A percentile compares a stretch with the other conserved stretches of the same genome.
Evolutionary conservation across 1,284 basidiomycete species (phyloP).

Genomic region (Xerocomus nothofagi): DNA sequence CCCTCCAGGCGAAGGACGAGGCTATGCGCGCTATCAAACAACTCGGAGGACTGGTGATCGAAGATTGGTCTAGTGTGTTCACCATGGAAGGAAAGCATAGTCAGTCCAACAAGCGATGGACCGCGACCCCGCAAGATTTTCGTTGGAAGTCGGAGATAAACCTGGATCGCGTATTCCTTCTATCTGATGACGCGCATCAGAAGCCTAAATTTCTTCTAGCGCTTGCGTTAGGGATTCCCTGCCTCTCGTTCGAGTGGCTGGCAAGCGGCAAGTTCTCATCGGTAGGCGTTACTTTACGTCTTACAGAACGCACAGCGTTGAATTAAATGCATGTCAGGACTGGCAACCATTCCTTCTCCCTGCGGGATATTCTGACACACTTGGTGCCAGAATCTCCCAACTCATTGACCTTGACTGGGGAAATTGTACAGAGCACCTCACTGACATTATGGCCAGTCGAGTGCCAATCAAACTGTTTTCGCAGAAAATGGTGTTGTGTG

Average conservation of each 20-base stretch:
- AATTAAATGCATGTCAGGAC: constrained; percentile 35
- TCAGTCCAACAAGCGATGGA: constrained; percentile 51
- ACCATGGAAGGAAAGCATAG: constrained; percentile 51
- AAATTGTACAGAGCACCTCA: constrained; percentile 49
- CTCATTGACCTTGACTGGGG: constrained; percentile 74
- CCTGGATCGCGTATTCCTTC: constrained; percentile 63
- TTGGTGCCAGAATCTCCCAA: constrained; percentile 62
- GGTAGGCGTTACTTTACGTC: constrained; percentile 23
- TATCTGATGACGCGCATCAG: constrained; percentile 62
- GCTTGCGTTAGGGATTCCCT: constrained; percentile 83
- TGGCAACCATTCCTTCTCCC: constrained; percentile 70
- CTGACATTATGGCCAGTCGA: constrained; percentile 54
- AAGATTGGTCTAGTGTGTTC: constrained; percentile 69
- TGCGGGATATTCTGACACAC: constrained; percentile 59
- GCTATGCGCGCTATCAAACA: constrained; percentile 47
- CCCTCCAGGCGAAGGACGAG: constrained; percentile 37
- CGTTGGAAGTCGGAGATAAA: constrained; percentile 41
- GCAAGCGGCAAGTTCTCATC: constrained; percentile 38
- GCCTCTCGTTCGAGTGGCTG: constrained; percentile 66
- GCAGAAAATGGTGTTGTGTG: constrained; percentile 52
- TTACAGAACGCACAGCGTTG: neutral
- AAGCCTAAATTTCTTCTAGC: constrained; percentile 82
- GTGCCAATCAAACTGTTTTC: constrained; percentile 58
- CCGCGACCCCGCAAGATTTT: constrained; percentile 47
- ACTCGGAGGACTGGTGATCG: constrained; percentile 60